Base-by-base conservation (phyloP, 192 early-diverging fungal species). In the Backusella macrospora region DNA sequence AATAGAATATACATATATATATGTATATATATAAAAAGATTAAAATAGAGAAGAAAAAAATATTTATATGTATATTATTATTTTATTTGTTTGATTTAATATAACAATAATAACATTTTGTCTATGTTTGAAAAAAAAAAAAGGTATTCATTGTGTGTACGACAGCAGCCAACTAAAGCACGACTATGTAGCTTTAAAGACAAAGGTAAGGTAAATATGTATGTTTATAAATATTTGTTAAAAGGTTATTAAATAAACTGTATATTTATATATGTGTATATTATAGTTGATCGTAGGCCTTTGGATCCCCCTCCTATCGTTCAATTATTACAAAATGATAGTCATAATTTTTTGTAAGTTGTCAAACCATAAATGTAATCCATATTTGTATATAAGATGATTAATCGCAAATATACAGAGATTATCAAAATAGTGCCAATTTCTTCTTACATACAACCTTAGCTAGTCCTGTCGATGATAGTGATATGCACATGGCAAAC, bases 401-500 rank as follows among this genome's bases (percentile, higher is more conserved):
- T 29, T 59, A 34, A 59, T 26, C 48, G 21, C 44, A 15, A 49
- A 21, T 47, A 45, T 26, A 6, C 68, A 73, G 70, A 15, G 66
- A 71, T 29, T 82, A 82, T 69, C 77, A 87, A 37, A 89, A 92
- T 65, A 95, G 94, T 76, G 93, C 97, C 12, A 95, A 93, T 80
- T 93, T 94, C 73, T 98, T 96, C 80, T 93, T 96, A 93, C 96
- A 95, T 83, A 94, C 93, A 16, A 94, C 94, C 43, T 84, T 98
- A 23, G 91, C 95, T 71, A 80, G 80, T 71, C 81, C 86, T 62
- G 85, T 89, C 14, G 90, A 92, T 70, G 91, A 95, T 68, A 88
- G 89, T 65, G 93, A 96, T 67, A 85, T 95, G 39, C 79, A 82
- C 34, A 73, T 91, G 81, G 85, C 88, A 84, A 73, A 89, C 72